Evolutionary conservation across 306 rosid species (phyloP), one percentile per base, ranked within the genome.

Genomic region (Begonia fuchsioides): DNA sequence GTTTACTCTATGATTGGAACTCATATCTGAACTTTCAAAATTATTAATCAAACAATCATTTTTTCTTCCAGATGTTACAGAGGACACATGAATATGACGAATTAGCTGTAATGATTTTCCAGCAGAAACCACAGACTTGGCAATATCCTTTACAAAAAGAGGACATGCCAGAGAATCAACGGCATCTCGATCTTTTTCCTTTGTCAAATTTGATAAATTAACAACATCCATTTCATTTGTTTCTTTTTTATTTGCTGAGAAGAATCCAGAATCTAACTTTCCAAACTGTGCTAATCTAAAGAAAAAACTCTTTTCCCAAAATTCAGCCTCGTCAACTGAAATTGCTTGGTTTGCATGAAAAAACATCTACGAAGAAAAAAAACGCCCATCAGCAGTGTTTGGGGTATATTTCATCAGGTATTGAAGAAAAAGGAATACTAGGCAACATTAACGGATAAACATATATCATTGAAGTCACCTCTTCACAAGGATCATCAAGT

Each of bases 301-400:
- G 59, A 82, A 66, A 67, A 78, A 84, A 66, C 97, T 90, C 72
- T 74, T 84, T 80, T 90, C 97, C 97, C 97, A 90, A 67, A 90
- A 90, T 56, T 84, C 95, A 47, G 83, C 77, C 65, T 78, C 78
- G 6, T 82, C 87, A 58, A 81, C 83, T 20, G 92, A 74, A 63
- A 77, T 72, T 52, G 67, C 75, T 66, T 67, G 77, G 53, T 81
- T 74, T 20, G 80, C 77, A 59, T 78, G 74, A 70, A 90, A 84
- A 75, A 84, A 90, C 80, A 90, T 74, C 97, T 84, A 80, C 49
- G 67, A 68, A 56, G 52, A 52, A 26, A 20, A 26, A 5, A 26
- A 26, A 26, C 5, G 4, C 35, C 35, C 35, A 26, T 26, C 35
- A 26, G 35, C 35, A 26, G 35, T 26, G 35, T 26, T 26, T 26